A percentile compares a stretch with the other conserved stretches of the same genome.
Conservation (phyloP, 495 filamentous ascomycete species). For the Articulospora tetracladia region DNA sequence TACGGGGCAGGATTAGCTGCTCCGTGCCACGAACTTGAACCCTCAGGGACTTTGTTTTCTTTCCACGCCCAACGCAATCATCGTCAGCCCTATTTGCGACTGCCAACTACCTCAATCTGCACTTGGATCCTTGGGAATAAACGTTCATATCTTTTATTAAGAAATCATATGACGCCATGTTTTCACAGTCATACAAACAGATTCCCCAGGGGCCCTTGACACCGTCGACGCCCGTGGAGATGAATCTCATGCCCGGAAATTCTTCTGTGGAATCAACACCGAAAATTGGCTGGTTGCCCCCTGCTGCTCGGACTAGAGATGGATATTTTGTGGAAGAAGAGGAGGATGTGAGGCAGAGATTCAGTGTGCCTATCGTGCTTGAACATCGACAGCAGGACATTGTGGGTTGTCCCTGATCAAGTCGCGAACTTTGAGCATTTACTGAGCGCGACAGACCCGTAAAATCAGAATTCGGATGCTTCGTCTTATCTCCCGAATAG, state of each 20-base stretch:
- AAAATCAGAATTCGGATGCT: conserved; percentile 12
- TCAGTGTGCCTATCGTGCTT: not conserved
- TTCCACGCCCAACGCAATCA: too few relatives aligned
- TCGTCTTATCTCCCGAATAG: conserved; percentile 5
- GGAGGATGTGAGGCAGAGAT: not conserved
- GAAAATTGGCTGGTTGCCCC: not conserved
- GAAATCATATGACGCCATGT: not conserved
- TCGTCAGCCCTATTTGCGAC: too few relatives aligned
- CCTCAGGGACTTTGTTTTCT: too few relatives aligned
- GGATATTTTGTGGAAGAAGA: not conserved
- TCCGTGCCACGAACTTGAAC: too few relatives aligned
- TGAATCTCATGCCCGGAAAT: not conserved
- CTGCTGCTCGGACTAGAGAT: not conserved
- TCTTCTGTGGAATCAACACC: not conserved
- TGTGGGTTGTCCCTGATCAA: not conserved
- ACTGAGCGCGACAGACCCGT: conserved; percentile 5
- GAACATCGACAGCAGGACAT: not conserved
- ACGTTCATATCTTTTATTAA: not conserved
- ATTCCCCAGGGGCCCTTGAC: not conserved
- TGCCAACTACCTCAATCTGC: too few relatives aligned
- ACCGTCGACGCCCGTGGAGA: not conserved
- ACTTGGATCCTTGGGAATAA: not conserved
- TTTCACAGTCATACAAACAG: not conserved
- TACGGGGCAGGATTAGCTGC: too few relatives aligned
- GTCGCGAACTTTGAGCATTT: not conserved